A percentile compares a stretch with the other conserved stretches of the same genome.
These are phyloP conservation scores for Cnidoscolus chayamansa DNA, from an alignment of 441 rosid species.

Conservation along the genomic window DNA sequence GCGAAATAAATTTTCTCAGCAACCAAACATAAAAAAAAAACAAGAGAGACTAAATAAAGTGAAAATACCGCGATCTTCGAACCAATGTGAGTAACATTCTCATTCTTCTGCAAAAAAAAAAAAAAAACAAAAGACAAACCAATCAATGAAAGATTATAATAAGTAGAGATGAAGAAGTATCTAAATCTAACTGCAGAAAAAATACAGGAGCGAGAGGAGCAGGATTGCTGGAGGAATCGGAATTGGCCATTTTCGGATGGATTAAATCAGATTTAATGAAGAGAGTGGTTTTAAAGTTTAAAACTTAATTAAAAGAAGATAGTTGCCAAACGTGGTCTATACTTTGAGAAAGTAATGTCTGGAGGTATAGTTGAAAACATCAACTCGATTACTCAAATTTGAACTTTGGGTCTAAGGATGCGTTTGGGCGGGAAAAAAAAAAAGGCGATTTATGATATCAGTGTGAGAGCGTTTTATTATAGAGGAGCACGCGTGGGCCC, in stretches of 20 bases:
- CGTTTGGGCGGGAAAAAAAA: slow-evolving; percentile 35
- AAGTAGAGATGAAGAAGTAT: neutral
- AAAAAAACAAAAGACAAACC: neutral
- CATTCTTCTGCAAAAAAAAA: slow-evolving; percentile 59
- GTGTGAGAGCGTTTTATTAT: no score
- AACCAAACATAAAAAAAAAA: neutral
- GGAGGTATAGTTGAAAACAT: neutral
- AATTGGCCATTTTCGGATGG: slow-evolving; percentile 37
- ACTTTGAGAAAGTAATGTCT: neutral
- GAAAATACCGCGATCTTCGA: slow-evolving; percentile 57
- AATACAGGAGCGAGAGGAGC: slow-evolving; percentile 47
- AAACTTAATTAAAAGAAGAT: neutral
- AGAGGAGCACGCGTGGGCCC: no score
- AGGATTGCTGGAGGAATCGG: slow-evolving; percentile 46
- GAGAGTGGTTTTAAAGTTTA: neutral
- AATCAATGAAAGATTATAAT: neutral
- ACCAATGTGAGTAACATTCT: slow-evolving; percentile 51
- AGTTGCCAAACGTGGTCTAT: neutral
- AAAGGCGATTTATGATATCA: neutral
- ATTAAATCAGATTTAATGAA: neutral
- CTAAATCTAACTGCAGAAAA: slow-evolving; percentile 3
- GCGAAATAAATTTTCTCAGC: neutral
- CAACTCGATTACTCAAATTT: slow-evolving; percentile 15
- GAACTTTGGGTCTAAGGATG: slow-evolving; percentile 23
- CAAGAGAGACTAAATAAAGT: neutral